Evolutionary conservation across 352 stramenopile species (phyloP).

Genomic region (Pythium scleroteichum): DNA sequence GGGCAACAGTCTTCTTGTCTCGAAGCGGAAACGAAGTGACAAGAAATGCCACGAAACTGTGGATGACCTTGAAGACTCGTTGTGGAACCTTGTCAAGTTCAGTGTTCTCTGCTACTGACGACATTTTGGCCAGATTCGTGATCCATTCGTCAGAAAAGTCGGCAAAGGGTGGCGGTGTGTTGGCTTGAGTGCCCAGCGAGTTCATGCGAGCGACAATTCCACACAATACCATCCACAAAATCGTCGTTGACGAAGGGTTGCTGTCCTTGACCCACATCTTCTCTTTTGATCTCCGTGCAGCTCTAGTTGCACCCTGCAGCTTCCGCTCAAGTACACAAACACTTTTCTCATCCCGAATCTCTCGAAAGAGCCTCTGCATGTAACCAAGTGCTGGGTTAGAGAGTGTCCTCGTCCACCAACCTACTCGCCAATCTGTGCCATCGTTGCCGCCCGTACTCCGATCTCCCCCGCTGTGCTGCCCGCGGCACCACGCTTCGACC

Average conservation of each 20-base stretch:
- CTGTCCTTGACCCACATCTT: constrained; percentile 1
- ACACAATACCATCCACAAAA: constrained; percentile 17
- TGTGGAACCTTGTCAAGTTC: background rate
- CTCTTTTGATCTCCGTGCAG: background rate
- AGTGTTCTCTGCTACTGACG: background rate
- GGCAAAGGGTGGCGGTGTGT: background rate
- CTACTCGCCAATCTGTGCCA: too few relatives aligned
- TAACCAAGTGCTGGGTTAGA: too few relatives aligned
- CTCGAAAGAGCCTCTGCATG: background rate
- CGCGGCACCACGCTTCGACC: background rate
- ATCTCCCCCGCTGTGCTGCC: background rate
- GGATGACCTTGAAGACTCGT: background rate
- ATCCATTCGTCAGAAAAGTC: background rate
- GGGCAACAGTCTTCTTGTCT: background rate
- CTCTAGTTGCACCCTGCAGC: background rate
- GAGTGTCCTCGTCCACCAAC: too few relatives aligned
- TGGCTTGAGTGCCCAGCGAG: constrained; percentile 4
- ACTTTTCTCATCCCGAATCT: background rate
- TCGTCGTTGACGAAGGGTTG: background rate
- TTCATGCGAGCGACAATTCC: constrained; percentile 9
- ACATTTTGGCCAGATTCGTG: constrained; percentile 13
- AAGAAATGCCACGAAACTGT: constrained; percentile 9
- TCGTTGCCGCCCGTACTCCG: constrained; percentile 4
- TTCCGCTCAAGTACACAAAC: constrained; percentile 2
- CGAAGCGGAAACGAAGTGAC: constrained; percentile 9